Percentiles rank a stretch among this genome's conserved stretches.
Conservation (phyloP, 1,139 yeast species). For the Nadsonia starkeyi-henricii region DNA sequence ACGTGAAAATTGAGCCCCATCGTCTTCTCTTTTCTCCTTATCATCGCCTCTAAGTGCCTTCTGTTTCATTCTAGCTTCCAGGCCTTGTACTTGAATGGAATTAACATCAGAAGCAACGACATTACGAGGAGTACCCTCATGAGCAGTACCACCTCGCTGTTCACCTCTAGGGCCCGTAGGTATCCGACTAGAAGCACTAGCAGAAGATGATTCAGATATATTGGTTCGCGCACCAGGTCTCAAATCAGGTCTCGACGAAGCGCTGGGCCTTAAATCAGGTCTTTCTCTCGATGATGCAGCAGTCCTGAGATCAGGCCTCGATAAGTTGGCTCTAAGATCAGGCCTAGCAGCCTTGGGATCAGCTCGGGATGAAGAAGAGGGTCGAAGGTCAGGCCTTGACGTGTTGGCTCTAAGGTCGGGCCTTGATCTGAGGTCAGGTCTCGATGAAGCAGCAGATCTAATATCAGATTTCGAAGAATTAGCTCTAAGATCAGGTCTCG, state of each 20-base stretch:
- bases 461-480: not conserved
- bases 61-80: slow-evolving; percentile 1
- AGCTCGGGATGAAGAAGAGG: too few species aligned
- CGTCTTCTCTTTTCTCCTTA: not conserved
- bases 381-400: not conserved
- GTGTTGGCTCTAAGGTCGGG: not conserved
- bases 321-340: not conserved
- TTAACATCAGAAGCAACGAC: not conserved
- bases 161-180: not conserved
- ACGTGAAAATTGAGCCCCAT: not conserved
- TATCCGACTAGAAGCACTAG: not conserved
- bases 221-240: too few species aligned
- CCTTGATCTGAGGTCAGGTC: too few species aligned
- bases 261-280: not conserved
- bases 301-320: not conserved
- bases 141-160: not conserved
- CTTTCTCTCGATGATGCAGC: too few species aligned
- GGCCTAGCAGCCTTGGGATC: too few species aligned
- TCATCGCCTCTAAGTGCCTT: not conserved
- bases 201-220: not conserved
- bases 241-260: not conserved
- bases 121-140: not conserved
- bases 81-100: not conserved
- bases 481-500: not conserved
- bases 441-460: too few species aligned